Percentiles rank a stretch among this genome's conserved stretches.
These are phyloP conservation scores for Skeletonema potamos DNA, from an alignment of 108 stramenopile species.

Conservation along the genomic window DNA sequence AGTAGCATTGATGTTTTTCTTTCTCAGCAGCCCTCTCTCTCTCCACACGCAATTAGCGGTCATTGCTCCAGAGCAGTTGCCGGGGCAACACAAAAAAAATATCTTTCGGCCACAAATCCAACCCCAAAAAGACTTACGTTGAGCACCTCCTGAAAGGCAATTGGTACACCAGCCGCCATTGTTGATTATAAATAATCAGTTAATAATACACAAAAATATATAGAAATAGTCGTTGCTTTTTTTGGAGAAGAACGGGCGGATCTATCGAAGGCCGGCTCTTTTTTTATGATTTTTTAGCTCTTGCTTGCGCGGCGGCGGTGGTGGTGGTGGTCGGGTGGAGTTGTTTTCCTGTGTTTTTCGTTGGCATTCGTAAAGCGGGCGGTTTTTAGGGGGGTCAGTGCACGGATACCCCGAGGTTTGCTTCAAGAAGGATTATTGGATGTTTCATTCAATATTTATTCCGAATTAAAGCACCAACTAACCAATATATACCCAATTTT, in stretches of 20 bases:
- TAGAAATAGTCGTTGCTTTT: neutral
- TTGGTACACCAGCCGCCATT: constrained; percentile 58
- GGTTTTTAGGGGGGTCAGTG: too few species aligned
- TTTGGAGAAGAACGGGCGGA: neutral
- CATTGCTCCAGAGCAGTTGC: constrained; percentile 3
- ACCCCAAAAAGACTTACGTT: constrained; percentile 67
- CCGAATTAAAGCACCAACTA: neutral
- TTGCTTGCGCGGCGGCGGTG: too few species aligned
- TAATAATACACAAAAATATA: neutral
- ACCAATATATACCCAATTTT: neutral
- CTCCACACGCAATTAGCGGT: constrained; percentile 18
- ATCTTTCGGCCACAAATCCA: neutral
- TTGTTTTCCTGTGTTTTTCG: too few species aligned
- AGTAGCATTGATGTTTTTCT: neutral
- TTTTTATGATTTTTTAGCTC: too few species aligned
- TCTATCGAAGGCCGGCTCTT: too few species aligned
- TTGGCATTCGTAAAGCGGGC: too few species aligned
- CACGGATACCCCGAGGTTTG: too few species aligned
- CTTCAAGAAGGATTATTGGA: neutral
- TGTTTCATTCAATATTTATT: neutral
- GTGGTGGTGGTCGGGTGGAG: too few species aligned
- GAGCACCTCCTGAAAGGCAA: constrained; percentile 80
- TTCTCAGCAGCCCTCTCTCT: neutral
- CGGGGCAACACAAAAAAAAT: neutral
- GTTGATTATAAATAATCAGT: neutral